Base-by-base conservation (phyloP, 1,284 basidiomycete species). In the Rhodotorula sp. region DNA sequence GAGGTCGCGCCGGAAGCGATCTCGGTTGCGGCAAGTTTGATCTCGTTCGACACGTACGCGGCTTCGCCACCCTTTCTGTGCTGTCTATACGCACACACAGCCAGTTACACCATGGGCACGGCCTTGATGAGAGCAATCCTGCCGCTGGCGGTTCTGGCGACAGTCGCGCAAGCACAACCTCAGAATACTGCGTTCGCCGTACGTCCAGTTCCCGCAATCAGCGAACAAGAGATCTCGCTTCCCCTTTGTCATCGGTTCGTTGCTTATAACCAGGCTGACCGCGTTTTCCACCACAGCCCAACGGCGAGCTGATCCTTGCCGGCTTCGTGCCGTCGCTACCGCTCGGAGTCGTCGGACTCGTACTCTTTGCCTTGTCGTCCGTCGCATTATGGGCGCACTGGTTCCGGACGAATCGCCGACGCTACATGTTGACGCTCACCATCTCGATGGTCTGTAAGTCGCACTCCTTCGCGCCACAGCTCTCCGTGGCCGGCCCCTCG, bases 401-500 rank as follows among this genome's bases (percentile, higher is more conserved):
- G 66, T 60, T 37, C 33, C 49, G 68, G 0, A 72, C 62, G 20
- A 53, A 64, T 3, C 49, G 53, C 53, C 67, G 70, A 15, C 49
- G 24, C 1, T 76, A 71, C 68, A 69, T 75, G 73, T 59, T 76
- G 10, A 64, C 61, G 2, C 46, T 76, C 7, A 60, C 69, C 24
- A 73, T 76, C 46, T 69, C 70, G 0, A 71, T 73, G 66, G 62
- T 56, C 24, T 64, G 74, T 74, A 14, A 42, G 70, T 30, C 18
- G 1, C 6, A 7, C 33, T 60, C 20, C 30, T 10, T 22, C n/a
- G 48, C 6, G 48, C 48, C 3, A 42, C 48, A 49, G 48, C 48
- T 49, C 20, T 20, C 48, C 1, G 48, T 22, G 48, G 10, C 14
- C 48, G 48, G 48, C 3, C 1, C 24, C 20, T 49, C 48, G 10